Base-by-base conservation (phyloP, 345 rosid genomes). In the Kandelia obovata region DNA sequence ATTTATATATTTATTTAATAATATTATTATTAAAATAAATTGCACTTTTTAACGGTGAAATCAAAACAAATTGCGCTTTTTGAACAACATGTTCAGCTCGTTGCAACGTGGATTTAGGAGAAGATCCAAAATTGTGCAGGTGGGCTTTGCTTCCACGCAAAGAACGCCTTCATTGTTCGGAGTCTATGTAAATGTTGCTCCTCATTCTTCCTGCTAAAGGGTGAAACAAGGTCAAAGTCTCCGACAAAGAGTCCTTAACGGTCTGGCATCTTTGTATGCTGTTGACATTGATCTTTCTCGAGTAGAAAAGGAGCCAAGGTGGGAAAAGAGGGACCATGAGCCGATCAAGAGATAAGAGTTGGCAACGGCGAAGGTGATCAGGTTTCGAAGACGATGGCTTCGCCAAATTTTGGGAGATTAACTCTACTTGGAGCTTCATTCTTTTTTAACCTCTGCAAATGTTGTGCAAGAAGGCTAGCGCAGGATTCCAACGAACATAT, bases 141-240 rank as follows among this genome's bases (percentile, higher is more conserved):
- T 23, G 26, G 65, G 51, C 31, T 28, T 28, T 2, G 31, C 31
- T 28, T 28, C 31, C 31, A 28, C 31, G 31, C 2, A 28, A 4
- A 2, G 31, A 28, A 1, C 31, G 31, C 31, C 84, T 9, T 77
- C 74, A n/a, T 77, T 81, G 27, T 71, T 77, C 21, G 65, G 81
- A 80, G 31, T 74, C 79, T 30, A 80, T 25, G 65, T 46, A 68
- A 49, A 57, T 20, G 49, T 77, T 70, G 59, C 61, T 79, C 35
- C 57, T 74, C 20, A 80, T 69, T 32, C 78, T 73, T 2, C 84
- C 84, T 0, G 81, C 84, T 0, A 80, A 25, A 0, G 84, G 84
- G 58, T 80, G 77, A 62, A 62, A 80, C 16, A 37, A n/a, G 31
- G 72, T 25, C 13, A 81, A 55, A 27, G 72, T 68, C 15, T 64